phyloP scores from a whole-genome alignment of 1,284 basidiomycete species.

The Athelia sp. region DNA sequence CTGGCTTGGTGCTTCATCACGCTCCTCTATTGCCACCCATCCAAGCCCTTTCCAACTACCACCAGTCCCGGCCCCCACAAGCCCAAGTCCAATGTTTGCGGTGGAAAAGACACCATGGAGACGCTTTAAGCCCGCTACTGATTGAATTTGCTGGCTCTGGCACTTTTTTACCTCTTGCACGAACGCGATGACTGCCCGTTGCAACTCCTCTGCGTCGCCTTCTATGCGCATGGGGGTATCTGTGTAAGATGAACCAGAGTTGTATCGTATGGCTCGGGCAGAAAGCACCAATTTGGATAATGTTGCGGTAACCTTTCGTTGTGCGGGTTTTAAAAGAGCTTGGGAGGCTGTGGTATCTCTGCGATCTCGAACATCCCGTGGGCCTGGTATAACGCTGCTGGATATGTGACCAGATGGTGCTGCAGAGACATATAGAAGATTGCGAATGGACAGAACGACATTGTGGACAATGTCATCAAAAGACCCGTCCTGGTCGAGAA shows the following conservation, averaged over 20 bases:
- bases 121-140: slow-evolving; percentile 42
- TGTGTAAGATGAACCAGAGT: slow-evolving; percentile 53
- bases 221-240: slow-evolving; percentile 73
- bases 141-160: slow-evolving; percentile 31
- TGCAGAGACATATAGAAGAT: slow-evolving; percentile 68
- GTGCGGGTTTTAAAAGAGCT: slow-evolving; percentile 64
- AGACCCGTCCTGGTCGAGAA: slow-evolving; percentile 47
- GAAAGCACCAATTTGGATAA: slow-evolving; percentile 73
- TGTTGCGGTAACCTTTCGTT: slow-evolving; percentile 75
- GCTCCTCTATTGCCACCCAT: slow-evolving; percentile 54
- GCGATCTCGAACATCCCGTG: slow-evolving; percentile 40
- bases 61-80: slow-evolving; percentile 66
- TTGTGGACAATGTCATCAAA: slow-evolving; percentile 59
- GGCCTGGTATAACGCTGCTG: slow-evolving; percentile 47
- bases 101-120: slow-evolving; percentile 62
- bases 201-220: slow-evolving; percentile 73
- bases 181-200: slow-evolving; percentile 68
- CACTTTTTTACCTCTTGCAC: slow-evolving; percentile 65
- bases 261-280: slow-evolving; percentile 72
- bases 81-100: slow-evolving; percentile 61
- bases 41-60: slow-evolving; percentile 79
- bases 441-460: slow-evolving; percentile 69
- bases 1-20: slow-evolving; percentile 41
- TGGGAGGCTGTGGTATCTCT: slow-evolving; percentile 40
- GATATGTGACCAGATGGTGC: slow-evolving; percentile 61